Percentiles rank a stretch among this genome's conserved stretches.
phyloP scores from a whole-genome alignment of 495 filamentous ascomycete genomes.

The Achaetomiella virescens region DNA sequence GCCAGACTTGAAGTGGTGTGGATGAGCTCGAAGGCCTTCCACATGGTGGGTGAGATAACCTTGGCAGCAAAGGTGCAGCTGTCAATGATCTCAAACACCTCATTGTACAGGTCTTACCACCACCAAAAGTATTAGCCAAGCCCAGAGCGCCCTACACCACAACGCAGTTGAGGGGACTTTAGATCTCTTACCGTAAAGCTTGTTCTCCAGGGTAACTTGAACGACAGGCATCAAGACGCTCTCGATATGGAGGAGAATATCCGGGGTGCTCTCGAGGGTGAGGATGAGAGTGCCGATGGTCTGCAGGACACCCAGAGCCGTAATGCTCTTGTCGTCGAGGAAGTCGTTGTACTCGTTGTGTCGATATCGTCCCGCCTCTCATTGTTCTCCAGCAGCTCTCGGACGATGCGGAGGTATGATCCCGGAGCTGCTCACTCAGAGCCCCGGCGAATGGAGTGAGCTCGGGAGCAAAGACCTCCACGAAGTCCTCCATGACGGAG shows the following conservation, averaged over 20 bases:
- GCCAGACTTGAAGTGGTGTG: slow-evolving; percentile 95
- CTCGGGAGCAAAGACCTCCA: slow-evolving; percentile 93
- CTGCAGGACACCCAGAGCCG: slow-evolving; percentile 90
- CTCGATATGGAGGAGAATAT: slow-evolving; percentile 88
- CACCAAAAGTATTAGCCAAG: not conserved
- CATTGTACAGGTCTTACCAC: slow-evolving; percentile 76
- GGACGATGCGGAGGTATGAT: slow-evolving; percentile 89
- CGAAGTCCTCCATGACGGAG: slow-evolving; percentile 99
- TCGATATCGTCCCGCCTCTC: slow-evolving; percentile 62
- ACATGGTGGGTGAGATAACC: slow-evolving; percentile 91
- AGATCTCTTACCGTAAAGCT: slow-evolving; percentile 67
- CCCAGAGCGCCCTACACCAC: no score
- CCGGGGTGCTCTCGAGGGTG: slow-evolving; percentile 92
- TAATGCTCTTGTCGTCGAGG: slow-evolving; percentile 97
- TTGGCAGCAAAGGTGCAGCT: slow-evolving; percentile 99
- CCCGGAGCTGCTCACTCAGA: slow-evolving; percentile 88
- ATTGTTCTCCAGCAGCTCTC: slow-evolving; percentile 83
- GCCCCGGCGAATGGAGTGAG: slow-evolving; percentile 98
- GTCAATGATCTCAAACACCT: slow-evolving; percentile 98
- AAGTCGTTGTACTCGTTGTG: slow-evolving; percentile 80
- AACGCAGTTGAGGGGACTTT: not conserved
- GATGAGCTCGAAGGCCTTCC: slow-evolving; percentile 94
- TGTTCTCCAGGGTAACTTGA: slow-evolving; percentile 91
- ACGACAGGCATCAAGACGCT: slow-evolving; percentile 96
- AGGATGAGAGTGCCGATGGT: slow-evolving; percentile 97